Evolutionary conservation across 306 rosid genomes (phyloP).

Genomic region (Coriaria nepalensis): DNA sequence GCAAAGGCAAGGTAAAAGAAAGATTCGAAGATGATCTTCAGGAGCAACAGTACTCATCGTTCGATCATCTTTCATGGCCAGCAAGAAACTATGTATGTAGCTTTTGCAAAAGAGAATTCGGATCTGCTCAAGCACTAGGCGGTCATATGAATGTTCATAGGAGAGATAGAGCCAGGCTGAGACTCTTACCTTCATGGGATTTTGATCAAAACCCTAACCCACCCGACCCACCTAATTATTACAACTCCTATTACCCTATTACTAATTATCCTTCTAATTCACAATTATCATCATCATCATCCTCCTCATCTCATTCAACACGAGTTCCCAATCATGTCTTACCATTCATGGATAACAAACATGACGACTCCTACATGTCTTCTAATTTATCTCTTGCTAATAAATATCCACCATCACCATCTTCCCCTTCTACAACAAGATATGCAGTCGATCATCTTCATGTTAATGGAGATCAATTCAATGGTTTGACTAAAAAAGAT

Average conservation of each 20-base stretch:
- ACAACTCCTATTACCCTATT: no score
- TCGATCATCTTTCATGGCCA: constrained; percentile 27
- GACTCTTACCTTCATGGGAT: constrained; percentile 31
- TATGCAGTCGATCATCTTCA: constrained; percentile 3
- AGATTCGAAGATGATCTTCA: constrained; percentile 20
- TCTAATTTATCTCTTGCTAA: no score
- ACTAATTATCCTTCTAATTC: no score
- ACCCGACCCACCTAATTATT: no score
- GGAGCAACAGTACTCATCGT: neutral
- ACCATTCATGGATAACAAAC: no score
- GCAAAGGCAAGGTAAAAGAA: constrained; percentile 25
- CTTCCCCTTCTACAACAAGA: constrained; percentile 12
- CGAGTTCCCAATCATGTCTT: no score
- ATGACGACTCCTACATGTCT: no score
- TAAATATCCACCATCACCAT: constrained; percentile 14
- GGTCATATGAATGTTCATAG: constrained; percentile 93
- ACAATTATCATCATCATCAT: no score
- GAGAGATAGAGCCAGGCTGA: constrained; percentile 70
- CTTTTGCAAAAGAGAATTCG: constrained; percentile 77
- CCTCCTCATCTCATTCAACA: no score
- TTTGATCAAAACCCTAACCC: constrained; percentile 20
- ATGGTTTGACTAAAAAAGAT: constrained; percentile 16
- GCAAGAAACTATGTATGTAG: constrained; percentile 48
- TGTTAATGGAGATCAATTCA: constrained; percentile 9
- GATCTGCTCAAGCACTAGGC: constrained; percentile 80